phyloP scores from a whole-genome alignment of 129 eudicot species.

The Chrysanthemum makinoi region DNA sequence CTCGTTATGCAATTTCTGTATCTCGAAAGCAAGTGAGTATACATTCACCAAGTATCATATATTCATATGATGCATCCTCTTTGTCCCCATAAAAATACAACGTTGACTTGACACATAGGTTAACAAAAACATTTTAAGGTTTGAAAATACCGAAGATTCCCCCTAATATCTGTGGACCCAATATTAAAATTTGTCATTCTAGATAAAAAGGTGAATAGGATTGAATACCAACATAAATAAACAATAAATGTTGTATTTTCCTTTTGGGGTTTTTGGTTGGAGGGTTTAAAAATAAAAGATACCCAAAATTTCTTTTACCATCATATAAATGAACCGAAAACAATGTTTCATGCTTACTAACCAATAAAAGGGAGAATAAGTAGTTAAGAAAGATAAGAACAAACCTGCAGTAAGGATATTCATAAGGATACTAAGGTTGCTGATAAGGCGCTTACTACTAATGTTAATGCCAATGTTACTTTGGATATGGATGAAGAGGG shows the following conservation, averaged over 20 bases:
- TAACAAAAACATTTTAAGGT: not conserved
- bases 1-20: not conserved
- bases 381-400: not conserved
- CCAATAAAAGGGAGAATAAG: conserved; percentile 1
- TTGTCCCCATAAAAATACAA: too few relatives aligned
- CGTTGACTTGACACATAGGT: not conserved
- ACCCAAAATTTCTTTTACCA: not conserved
- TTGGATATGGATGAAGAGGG: too few relatives aligned
- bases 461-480: not conserved
- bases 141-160: not conserved
- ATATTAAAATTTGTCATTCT: not conserved
- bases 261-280: too few relatives aligned
- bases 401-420: conserved; percentile 50
- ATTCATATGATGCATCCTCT: not conserved
- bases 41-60: not conserved
- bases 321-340: not conserved
- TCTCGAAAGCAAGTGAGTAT: not conserved
- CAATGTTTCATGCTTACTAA: not conserved
- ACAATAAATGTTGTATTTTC: not conserved
- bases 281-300: too few relatives aligned
- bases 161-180: not conserved
- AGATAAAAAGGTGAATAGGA: not conserved
- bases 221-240: not conserved
- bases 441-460: too few relatives aligned
- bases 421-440: too few relatives aligned